phyloP scores from a whole-genome alignment of 768 basidiomycete species.

The Termitomyces eurrhizus region DNA sequence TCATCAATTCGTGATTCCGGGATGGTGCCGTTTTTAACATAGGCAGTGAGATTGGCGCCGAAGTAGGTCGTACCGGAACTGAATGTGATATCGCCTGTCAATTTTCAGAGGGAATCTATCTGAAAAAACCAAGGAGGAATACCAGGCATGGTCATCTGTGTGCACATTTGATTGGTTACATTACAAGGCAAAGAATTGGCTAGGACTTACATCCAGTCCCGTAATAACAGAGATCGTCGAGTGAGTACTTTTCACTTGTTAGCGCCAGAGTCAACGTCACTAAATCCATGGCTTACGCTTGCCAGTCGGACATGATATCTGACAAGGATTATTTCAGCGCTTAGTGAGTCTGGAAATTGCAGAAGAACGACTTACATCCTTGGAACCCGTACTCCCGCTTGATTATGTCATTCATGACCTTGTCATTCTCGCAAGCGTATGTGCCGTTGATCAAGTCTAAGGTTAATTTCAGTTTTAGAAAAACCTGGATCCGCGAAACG shows the following conservation, averaged over 20 bases:
- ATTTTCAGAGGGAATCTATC: neutral
- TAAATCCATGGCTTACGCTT: conserved; percentile 36
- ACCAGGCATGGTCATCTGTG: conserved; percentile 72
- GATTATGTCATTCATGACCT: conserved; percentile 67
- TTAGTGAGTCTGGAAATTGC: neutral
- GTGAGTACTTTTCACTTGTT: conserved; percentile 32
- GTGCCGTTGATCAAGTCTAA: conserved; percentile 65
- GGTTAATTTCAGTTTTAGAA: neutral
- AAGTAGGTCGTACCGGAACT: conserved; percentile 53
- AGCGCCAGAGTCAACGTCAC: neutral
- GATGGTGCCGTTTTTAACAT: conserved; percentile 71
- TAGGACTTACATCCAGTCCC: conserved; percentile 56
- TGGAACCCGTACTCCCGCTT: conserved; percentile 77
- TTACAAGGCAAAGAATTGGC: neutral
- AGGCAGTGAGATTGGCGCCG: conserved; percentile 62
- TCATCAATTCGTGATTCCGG: conserved; percentile 64
- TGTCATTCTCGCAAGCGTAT: conserved; percentile 73
- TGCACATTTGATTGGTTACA: neutral
- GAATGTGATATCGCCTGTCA: conserved; percentile 37
- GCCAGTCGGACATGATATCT: conserved; percentile 77
- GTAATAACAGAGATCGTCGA: conserved; percentile 57
- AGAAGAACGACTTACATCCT: conserved; percentile 44
- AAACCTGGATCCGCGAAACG: conserved; percentile 16
- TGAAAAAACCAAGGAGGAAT: no score
- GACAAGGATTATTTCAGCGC: neutral